phyloP scores from a whole-genome alignment of 768 basidiomycete genomes.

The Termitomyces sp. region DNA sequence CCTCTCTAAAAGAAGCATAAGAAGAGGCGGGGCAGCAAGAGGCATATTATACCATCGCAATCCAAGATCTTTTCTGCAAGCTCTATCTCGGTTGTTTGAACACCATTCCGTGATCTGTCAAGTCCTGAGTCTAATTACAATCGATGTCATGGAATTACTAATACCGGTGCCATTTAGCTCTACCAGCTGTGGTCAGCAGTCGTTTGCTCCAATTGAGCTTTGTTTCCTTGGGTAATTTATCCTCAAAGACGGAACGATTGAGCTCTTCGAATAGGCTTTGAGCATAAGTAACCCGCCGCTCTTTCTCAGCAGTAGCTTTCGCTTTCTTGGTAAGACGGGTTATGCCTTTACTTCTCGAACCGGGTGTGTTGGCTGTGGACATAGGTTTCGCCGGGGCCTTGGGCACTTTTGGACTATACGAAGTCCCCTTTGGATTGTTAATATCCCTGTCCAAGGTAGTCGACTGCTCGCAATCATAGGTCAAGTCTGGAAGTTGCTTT shows the following conservation, averaged over 20 bases:
- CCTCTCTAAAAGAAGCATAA: slow-evolving; percentile 42
- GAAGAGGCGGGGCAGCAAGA: not conserved
- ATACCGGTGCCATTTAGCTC: slow-evolving; percentile 60
- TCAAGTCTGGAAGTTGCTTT: slow-evolving; percentile 1
- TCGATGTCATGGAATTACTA: not conserved
- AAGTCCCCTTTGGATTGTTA: not conserved
- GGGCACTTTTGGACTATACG: not conserved
- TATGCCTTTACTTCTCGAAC: slow-evolving; percentile 1
- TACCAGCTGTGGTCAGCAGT: slow-evolving; percentile 62
- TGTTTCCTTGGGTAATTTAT: slow-evolving; percentile 47
- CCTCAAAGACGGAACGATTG: slow-evolving; percentile 51
- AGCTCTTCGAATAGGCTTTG: slow-evolving; percentile 53
- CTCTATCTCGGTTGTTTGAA: slow-evolving; percentile 61
- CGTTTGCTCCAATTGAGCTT: slow-evolving; percentile 63
- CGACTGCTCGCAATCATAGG: not conserved
- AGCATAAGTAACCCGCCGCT: slow-evolving; percentile 46
- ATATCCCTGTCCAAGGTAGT: not conserved
- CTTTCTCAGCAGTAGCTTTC: slow-evolving; percentile 34
- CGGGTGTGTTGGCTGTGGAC: not conserved
- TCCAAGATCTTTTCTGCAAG: slow-evolving; percentile 82
- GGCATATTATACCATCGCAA: slow-evolving; percentile 49
- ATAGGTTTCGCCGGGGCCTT: not conserved
- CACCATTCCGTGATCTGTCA: slow-evolving; percentile 49
- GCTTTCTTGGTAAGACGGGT: slow-evolving; percentile 33
- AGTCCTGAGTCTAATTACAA: slow-evolving; percentile 4